Conservation (phyloP, 169 alveolate species). For the Cryptosporidium meleagridis region DNA sequence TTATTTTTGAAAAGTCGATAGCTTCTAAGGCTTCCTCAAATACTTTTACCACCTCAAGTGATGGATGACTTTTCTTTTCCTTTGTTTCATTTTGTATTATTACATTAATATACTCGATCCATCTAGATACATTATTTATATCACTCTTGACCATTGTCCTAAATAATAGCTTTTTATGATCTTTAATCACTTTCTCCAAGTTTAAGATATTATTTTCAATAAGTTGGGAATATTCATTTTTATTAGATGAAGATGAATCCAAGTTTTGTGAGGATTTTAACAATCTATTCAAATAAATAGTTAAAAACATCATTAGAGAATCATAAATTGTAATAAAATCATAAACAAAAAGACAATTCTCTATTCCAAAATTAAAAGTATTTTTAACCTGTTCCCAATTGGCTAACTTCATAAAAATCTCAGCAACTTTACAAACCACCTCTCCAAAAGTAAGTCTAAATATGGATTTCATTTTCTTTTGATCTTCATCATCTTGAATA, state of each 20-base stretch:
- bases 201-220: neutral
- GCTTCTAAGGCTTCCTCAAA: constrained; percentile 47
- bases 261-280: neutral
- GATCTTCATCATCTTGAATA: neutral
- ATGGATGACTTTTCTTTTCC: constrained; percentile 26
- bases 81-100: neutral
- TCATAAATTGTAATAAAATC: constrained; percentile 56
- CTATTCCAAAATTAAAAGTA: constrained; percentile 33
- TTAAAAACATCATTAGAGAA: constrained; percentile 65
- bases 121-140: constrained; percentile 41
- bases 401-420: constrained; percentile 50
- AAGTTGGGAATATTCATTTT: neutral
- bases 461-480: neutral
- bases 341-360: constrained; percentile 1
- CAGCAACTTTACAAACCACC: constrained; percentile 1
- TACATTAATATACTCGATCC: constrained; percentile 64
- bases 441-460: constrained; percentile 52
- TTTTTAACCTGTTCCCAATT: constrained; percentile 31
- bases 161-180: constrained; percentile 9
- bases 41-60: constrained; percentile 26
- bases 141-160: constrained; percentile 21
- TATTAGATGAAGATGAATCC: neutral
- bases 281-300: constrained; percentile 5
- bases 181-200: constrained; percentile 24
- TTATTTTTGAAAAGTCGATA: constrained; percentile 16